Base-by-base conservation (phyloP, 2,329 filamentous ascomycete species). In the Xylaria sp. region DNA sequence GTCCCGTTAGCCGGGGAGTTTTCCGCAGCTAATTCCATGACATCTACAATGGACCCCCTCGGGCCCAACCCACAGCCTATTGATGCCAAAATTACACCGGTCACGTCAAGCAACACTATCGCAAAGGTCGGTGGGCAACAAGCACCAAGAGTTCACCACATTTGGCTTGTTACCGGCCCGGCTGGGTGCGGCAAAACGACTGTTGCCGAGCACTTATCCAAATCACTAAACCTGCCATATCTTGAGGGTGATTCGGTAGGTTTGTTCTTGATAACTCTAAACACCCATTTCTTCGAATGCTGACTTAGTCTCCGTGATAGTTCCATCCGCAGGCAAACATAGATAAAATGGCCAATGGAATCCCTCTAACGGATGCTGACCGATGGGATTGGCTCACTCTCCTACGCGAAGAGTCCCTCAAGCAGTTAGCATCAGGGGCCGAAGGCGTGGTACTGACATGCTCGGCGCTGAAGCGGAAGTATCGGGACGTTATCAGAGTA, bases 361-460 rank as follows among this genome's bases (percentile, higher is more conserved):
- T 89, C 65, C 94, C 96, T 2, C 86, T 99, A 42, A 97, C 92
- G 65, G 96, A 99, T 78, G 91, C 90, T 68, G 96, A 99, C 82
- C 92, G 96, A 72, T 98, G 96, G 96, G 95, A 97, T 83, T 99
- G 96, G 96, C 89, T 99, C 71, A 93, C 91, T 56, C 85, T 86
- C 13, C 86, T 96, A 15, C 92, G 93, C 71, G 88, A 93, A 72
- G 90, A 90, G 76, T 88, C 89, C 6, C 83, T 90, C 64, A 81
- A 81, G 62, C 83, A 83, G 59, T 83, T 92, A 68, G 82, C 84
- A 64, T 81, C 80, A 58, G 89, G 89, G 44, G 85, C 87, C 20
- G 82, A 86, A 36, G 91, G 93, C 58, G 96, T 97, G n/a, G 93
- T 99, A 59, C 88, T 99, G 69, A 97, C 96, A 62, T 99, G 96